Conservation (phyloP, 768 basidiomycete genomes). For the Boletus fagicola region DNA sequence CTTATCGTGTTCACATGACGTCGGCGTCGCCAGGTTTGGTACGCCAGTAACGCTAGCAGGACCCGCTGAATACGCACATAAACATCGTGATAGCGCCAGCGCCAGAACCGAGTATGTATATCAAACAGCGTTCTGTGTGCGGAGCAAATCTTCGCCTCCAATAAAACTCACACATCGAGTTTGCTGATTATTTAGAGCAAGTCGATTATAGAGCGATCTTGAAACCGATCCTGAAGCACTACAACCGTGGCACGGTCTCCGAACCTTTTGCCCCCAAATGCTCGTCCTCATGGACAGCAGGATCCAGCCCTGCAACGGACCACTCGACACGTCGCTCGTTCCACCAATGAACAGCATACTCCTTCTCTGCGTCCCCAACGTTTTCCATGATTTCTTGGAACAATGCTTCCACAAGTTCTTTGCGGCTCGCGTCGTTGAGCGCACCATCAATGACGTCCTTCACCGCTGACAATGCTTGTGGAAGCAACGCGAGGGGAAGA, state of each 20-base stretch:
- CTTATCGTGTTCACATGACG: neutral
- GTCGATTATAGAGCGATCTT: neutral
- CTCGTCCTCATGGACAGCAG: neutral
- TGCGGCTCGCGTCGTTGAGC: slow-evolving; percentile 30
- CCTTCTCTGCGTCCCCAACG: slow-evolving; percentile 69
- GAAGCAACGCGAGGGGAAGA: slow-evolving; percentile 56
- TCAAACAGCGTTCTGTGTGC: too few relatives aligned
- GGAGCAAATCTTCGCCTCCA: neutral
- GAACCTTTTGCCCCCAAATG: neutral
- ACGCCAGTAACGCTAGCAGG: too few relatives aligned
- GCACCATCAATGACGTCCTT: slow-evolving; percentile 31
- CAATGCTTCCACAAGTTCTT: slow-evolving; percentile 54
- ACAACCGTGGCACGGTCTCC: slow-evolving; percentile 11
- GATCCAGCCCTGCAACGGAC: slow-evolving; percentile 7
- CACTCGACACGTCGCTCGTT: slow-evolving; percentile 41
- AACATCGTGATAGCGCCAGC: too few relatives aligned
- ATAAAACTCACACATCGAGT: neutral
- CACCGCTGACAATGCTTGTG: slow-evolving; percentile 52
- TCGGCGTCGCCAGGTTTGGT: neutral
- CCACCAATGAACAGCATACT: slow-evolving; percentile 73
- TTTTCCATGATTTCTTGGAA: slow-evolving; percentile 63
- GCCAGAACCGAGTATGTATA: too few relatives aligned
- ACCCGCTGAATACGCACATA: too few relatives aligned
- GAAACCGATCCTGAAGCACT: neutral
- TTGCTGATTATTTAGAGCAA: neutral